Conservation (phyloP, 371 early-diverging fungal genomes). For the Actinomortierella wolfii region DNA sequence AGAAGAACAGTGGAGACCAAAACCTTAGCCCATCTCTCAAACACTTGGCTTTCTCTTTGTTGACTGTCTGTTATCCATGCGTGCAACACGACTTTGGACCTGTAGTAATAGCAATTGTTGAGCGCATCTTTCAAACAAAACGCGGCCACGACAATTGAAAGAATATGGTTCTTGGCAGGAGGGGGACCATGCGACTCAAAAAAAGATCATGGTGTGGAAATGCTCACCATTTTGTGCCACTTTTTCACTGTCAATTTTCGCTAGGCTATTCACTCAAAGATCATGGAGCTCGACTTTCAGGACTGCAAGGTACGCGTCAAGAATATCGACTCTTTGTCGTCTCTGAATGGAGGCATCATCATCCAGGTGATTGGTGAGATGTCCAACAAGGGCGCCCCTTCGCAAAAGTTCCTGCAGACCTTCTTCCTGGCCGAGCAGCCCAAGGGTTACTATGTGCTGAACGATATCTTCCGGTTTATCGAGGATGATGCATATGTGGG, state of each 20-base stretch:
- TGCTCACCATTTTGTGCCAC: neutral
- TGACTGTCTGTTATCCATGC: too few relatives aligned
- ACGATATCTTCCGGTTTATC: constrained; percentile 94
- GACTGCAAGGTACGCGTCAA: constrained; percentile 88
- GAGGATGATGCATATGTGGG: constrained; percentile 77
- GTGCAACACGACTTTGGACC: too few relatives aligned
- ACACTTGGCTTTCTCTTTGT: too few relatives aligned
- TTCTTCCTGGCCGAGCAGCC: constrained; percentile 93
- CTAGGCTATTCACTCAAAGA: constrained; percentile 80
- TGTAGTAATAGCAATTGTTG: too few relatives aligned
- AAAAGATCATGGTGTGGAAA: too few relatives aligned
- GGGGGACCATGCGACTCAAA: too few relatives aligned
- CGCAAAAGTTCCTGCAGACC: constrained; percentile 91
- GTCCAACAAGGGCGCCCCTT: constrained; percentile 77
- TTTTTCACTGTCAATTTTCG: neutral
- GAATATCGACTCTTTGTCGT: constrained; percentile 87
- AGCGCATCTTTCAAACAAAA: too few relatives aligned
- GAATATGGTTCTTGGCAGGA: too few relatives aligned
- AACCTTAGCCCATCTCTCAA: too few relatives aligned
- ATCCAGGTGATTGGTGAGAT: constrained; percentile 94
- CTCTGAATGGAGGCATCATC: constrained; percentile 79
- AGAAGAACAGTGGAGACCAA: too few relatives aligned
- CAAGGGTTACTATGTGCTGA: constrained; percentile 90
- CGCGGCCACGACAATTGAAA: too few relatives aligned
- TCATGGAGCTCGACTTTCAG: constrained; percentile 74